These are phyloP conservation scores for Suhomyces taliae DNA, from an alignment of 1,139 yeast genomes.

Conservation along the genomic window DNA sequence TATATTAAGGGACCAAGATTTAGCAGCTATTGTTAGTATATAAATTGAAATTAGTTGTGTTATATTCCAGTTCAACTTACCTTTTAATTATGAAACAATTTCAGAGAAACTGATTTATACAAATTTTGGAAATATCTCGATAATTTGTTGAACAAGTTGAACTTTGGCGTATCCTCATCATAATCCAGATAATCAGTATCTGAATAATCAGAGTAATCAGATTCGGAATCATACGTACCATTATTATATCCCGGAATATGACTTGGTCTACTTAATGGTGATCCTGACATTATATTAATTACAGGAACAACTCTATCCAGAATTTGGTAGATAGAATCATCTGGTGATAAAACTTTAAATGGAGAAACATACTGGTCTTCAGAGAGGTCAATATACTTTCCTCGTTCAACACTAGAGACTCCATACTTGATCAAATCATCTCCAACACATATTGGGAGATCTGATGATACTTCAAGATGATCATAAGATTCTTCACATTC, in stretches of 20 bases:
- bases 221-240: constrained; percentile 13
- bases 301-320: constrained; percentile 20
- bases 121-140: constrained; percentile 9
- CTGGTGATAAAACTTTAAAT: constrained; percentile 35
- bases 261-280: constrained; percentile 9
- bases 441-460: constrained; percentile 51
- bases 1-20: not conserved
- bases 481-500: constrained; percentile 48
- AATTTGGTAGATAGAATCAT: constrained; percentile 32
- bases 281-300: constrained; percentile 23
- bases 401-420: constrained; percentile 39
- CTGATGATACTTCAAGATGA: constrained; percentile 51
- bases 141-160: not conserved
- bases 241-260: constrained; percentile 11
- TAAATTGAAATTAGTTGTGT: not conserved
- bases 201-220: constrained; percentile 9
- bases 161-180: not conserved
- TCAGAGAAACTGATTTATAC: not conserved
- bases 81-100: no score
- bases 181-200: constrained; percentile 1
- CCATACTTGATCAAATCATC: constrained; percentile 48
- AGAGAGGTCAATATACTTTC: constrained; percentile 46
- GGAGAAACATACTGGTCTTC: constrained; percentile 39
- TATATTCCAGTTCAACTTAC: no score
- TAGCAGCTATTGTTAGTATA: constrained; percentile 2